Evolutionary conservation across 352 stramenopile genomes (phyloP).

Genomic region (Globisporangium acanthophoron): DNA sequence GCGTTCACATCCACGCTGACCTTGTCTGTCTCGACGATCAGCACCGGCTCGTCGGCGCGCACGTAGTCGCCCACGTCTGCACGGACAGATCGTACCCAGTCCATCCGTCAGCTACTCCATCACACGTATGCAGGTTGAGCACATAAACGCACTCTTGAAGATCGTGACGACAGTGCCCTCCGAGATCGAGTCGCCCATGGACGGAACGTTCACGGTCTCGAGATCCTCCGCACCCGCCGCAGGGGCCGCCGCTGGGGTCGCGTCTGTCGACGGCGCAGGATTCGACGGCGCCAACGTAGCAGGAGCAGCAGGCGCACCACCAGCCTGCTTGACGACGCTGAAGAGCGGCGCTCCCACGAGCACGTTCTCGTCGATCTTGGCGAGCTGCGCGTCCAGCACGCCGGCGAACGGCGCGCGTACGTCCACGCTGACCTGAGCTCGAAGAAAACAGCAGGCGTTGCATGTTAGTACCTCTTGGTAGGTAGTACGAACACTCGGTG

Average conservation of each 20-base stretch:
- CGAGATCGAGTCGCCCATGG: conserved; percentile 96
- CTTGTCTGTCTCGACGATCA: conserved; percentile 99
- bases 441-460: neutral
- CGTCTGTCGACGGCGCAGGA: conserved; percentile 9
- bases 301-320: conserved; percentile 16
- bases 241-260: conserved; percentile 13
- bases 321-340: conserved; percentile 41
- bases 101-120: neutral
- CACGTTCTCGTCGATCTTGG: conserved; percentile 94
- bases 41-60: conserved; percentile 92
- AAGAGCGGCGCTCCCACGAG: conserved; percentile 93
- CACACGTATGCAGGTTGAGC: neutral
- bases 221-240: conserved; percentile 32
- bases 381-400: conserved; percentile 88
- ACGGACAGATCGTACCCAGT: neutral
- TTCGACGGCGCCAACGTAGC: conserved; percentile 5
- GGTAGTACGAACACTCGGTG: neutral
- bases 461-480: neutral
- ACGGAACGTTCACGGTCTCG: conserved; percentile 81
- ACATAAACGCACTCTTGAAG: conserved; percentile 49
- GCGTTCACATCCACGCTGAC: conserved; percentile 92
- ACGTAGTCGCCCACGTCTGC: conserved; percentile 94
- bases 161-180: conserved; percentile 96
- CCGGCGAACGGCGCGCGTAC: conserved; percentile 90
- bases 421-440: conserved; percentile 82